Conservation (phyloP, 2,329 filamentous ascomycete species). For the Bretziella fagacearum region DNA sequence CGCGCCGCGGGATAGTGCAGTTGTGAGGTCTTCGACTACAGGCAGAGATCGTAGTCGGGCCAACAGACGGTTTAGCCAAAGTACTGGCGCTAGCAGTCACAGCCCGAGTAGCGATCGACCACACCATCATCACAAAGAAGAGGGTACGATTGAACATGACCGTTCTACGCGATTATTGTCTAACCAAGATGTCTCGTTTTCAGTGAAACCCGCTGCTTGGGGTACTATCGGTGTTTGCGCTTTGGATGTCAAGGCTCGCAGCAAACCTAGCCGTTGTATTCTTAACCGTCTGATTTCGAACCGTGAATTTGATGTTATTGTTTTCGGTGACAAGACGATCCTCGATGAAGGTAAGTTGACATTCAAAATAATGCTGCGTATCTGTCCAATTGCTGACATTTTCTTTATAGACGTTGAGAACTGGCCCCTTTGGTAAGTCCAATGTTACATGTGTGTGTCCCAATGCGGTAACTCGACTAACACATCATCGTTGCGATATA, state of each 20-base stretch:
- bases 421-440: constrained; percentile 65
- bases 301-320: constrained; percentile 86
- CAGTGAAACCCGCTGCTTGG: constrained; percentile 39
- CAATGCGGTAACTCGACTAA: neutral
- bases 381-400: constrained; percentile 5
- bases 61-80: constrained; percentile 64
- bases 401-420: constrained; percentile 57
- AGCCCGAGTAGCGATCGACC: constrained; percentile 58
- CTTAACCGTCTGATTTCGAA: constrained; percentile 80
- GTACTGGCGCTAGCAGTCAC: constrained; percentile 64
- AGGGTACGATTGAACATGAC: constrained; percentile 23
- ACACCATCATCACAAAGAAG: constrained; percentile 36
- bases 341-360: constrained; percentile 57
- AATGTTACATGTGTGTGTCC: neutral
- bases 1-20: neutral
- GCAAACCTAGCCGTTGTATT: constrained; percentile 93
- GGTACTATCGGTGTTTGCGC: constrained; percentile 84
- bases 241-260: constrained; percentile 84
- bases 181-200: neutral
- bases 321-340: constrained; percentile 98
- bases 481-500: constrained; percentile 18
- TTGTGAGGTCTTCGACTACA: constrained; percentile 30
- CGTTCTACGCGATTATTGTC: constrained; percentile 4
- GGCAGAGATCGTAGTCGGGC: constrained; percentile 48
- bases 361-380: neutral